Conservation (phyloP, 192 early-diverging fungal genomes). For the Podila epicladia region DNA sequence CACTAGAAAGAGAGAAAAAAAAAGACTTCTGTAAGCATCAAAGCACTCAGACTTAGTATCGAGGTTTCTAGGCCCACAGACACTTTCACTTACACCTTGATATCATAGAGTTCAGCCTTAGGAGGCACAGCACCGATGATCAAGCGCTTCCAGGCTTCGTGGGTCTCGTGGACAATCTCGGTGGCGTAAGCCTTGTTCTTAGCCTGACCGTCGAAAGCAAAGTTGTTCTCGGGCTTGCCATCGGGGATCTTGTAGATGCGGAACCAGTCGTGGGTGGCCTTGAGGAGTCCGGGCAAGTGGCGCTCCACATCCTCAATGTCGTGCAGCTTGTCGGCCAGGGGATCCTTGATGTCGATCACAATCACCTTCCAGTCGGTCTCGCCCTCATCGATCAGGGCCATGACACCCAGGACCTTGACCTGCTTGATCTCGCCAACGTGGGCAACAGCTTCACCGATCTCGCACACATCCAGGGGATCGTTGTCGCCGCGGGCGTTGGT, state of each 20-base stretch:
- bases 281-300: constrained; percentile 93
- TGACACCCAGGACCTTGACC: constrained; percentile 98
- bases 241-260: constrained; percentile 99
- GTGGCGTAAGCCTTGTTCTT: constrained; percentile 87
- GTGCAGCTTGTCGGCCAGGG: constrained; percentile 94
- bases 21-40: not conserved
- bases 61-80: not conserved
- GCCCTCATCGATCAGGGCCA: constrained; percentile 97
- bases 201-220: constrained; percentile 93
- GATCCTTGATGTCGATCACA: constrained; percentile 98
- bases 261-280: constrained; percentile 99
- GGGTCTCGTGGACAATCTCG: constrained; percentile 90
- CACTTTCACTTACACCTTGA: constrained; percentile 67
- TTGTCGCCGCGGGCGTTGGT: constrained; percentile 97
- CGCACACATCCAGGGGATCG: constrained; percentile 97
- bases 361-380: constrained; percentile 99
- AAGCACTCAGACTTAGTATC: not conserved
- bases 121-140: constrained; percentile 70
- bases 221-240: constrained; percentile 99
- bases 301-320: constrained; percentile 98
- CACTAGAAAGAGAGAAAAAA: constrained; percentile 49
- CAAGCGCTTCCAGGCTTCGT: constrained; percentile 92
- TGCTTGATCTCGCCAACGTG: constrained; percentile 97
- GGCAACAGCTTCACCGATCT: constrained; percentile 96
- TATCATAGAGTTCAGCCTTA: constrained; percentile 77